Conservation (phyloP, 495 filamentous ascomycete species). For the Friedmanniomyces endolithicus region DNA sequence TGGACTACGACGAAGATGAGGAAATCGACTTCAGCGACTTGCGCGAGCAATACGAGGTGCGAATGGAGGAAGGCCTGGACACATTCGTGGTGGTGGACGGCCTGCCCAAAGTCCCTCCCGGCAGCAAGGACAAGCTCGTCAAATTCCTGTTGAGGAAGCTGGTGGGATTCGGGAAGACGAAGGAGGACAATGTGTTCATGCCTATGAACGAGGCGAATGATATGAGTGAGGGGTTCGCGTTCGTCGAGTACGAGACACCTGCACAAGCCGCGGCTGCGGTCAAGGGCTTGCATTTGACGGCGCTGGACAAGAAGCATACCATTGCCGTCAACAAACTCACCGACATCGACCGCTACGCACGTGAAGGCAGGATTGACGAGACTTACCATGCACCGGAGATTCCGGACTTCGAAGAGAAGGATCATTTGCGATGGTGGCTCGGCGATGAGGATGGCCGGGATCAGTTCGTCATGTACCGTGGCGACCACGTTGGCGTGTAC, state of each 20-base stretch:
- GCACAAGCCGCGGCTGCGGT: slow-evolving; percentile 81
- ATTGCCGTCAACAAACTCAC: slow-evolving; percentile 94
- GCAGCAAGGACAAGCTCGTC: slow-evolving; percentile 74
- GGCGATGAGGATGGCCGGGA: slow-evolving; percentile 76
- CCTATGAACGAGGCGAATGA: slow-evolving; percentile 63
- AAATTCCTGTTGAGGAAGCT: slow-evolving; percentile 92
- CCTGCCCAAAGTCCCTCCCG: slow-evolving; percentile 71
- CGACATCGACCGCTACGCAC: slow-evolving; percentile 90
- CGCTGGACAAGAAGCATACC: slow-evolving; percentile 91
- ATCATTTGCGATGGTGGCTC: slow-evolving; percentile 89
- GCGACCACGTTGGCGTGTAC: slow-evolving; percentile 83
- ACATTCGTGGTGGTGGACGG: slow-evolving; percentile 93
- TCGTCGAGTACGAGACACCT: slow-evolving; percentile 89
- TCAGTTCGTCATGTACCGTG: slow-evolving; percentile 84
- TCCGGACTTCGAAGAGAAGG: slow-evolving; percentile 74
- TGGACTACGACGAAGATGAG: slow-evolving; percentile 73
- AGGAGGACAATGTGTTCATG: slow-evolving; percentile 85
- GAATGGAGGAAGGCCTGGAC: slow-evolving; percentile 88
- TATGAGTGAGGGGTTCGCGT: slow-evolving; percentile 71
- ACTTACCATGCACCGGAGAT: slow-evolving; percentile 67
- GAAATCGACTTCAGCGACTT: slow-evolving; percentile 83
- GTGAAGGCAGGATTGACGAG: slow-evolving; percentile 85
- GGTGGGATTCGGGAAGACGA: slow-evolving; percentile 65
- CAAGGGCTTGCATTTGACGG: slow-evolving; percentile 65
- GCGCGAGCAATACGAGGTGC: slow-evolving; percentile 82